Conservation (phyloP, 2,329 filamentous ascomycete species). For the Colletotrichum somersetense region DNA sequence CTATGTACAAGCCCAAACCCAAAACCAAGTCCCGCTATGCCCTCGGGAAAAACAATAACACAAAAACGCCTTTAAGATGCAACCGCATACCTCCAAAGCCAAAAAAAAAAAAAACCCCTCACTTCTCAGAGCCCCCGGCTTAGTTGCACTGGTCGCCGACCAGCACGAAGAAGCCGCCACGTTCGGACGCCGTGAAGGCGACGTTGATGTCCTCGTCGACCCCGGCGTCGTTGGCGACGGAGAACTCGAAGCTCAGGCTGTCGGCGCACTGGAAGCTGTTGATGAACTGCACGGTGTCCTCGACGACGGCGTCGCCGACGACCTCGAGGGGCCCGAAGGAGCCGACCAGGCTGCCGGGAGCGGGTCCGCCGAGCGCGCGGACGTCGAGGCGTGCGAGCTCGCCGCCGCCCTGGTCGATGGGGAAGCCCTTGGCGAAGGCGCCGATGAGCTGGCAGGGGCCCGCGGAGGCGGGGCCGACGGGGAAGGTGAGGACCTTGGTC, state of each 20-base stretch:
- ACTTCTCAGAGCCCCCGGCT: background rate
- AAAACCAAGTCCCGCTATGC: background rate
- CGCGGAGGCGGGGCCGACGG: slow-evolving; percentile 15
- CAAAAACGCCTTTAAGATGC: slow-evolving; percentile 1
- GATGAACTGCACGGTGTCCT: slow-evolving; percentile 17
- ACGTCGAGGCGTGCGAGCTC: slow-evolving; percentile 31
- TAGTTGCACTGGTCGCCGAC: slow-evolving; percentile 37
- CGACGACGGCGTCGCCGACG: slow-evolving; percentile 8
- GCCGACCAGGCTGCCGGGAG: slow-evolving; percentile 25
- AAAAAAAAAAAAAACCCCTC: background rate
- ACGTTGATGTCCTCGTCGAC: slow-evolving; percentile 24
- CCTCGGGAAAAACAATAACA: background rate
- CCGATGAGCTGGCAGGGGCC: slow-evolving; percentile 36
- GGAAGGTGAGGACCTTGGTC: slow-evolving; percentile 30
- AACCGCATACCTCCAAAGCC: background rate
- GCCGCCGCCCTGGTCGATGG: slow-evolving; percentile 29
- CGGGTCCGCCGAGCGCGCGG: slow-evolving; percentile 14
- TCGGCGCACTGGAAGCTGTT: slow-evolving; percentile 33
- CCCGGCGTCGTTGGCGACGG: slow-evolving; percentile 14
- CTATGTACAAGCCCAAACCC: background rate
- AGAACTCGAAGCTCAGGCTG: slow-evolving; percentile 24
- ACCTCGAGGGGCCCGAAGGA: slow-evolving; percentile 33
- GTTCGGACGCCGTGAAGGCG: slow-evolving; percentile 6
- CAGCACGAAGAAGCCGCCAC: slow-evolving; percentile 25
- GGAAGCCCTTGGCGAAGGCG: slow-evolving; percentile 29